Evolutionary conservation across 2,329 filamentous ascomycete genomes (phyloP).

Genomic region (Neofusicoccum laricinum): DNA sequence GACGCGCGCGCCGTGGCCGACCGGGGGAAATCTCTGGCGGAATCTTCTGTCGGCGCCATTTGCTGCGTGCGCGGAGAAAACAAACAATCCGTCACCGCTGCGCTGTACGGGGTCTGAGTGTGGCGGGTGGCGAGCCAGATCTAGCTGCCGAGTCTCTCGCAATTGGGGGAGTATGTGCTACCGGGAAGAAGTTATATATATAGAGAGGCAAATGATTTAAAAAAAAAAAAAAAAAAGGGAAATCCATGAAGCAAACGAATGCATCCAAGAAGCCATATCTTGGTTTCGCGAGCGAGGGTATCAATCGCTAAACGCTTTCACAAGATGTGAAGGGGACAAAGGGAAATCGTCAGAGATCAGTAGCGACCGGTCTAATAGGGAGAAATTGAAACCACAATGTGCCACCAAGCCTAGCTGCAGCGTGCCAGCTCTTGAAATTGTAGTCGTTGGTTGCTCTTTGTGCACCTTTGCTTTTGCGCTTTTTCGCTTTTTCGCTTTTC

Average conservation of each 20-base stretch:
- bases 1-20: background rate
- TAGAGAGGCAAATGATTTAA: background rate
- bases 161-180: constrained; percentile 1
- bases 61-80: too few species aligned
- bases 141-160: background rate
- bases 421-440: background rate
- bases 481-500: background rate
- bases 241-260: background rate
- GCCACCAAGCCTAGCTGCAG: background rate
- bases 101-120: background rate
- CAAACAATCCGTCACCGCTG: background rate
- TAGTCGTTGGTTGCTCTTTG: background rate
- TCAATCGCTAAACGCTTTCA: constrained; percentile 13
- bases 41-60: too few species aligned
- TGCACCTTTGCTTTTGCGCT: background rate
- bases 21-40: too few species aligned
- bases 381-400: background rate
- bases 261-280: constrained; percentile 12
- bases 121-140: constrained; percentile 1
- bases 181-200: constrained; percentile 9
- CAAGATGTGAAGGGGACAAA: background rate
- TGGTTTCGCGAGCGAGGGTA: constrained; percentile 9
- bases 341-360: background rate
- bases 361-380: constrained; percentile 7
- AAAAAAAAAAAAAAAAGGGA: too few species aligned